A percentile compares a stretch with the other conserved stretches of the same genome.
Conservation (phyloP, 441 rosid species). For the Populus hybrid region DNA sequence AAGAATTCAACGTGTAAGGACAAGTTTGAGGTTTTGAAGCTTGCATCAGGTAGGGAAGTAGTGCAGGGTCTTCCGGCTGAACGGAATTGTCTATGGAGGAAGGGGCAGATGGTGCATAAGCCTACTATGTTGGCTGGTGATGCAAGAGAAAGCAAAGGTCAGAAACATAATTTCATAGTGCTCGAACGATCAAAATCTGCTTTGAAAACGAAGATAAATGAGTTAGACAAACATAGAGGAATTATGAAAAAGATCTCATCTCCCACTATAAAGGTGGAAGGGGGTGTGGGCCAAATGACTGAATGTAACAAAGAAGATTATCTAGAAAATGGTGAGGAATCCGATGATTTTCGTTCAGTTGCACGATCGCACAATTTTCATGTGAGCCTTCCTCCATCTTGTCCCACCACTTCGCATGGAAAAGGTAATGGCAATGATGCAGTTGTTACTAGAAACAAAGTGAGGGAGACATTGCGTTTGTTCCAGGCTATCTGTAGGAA, state of each 20-base stretch:
- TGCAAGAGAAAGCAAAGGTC: slow-evolving; percentile 26
- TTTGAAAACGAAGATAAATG: slow-evolving; percentile 15
- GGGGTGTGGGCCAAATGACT: slow-evolving; percentile 4
- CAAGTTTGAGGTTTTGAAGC: slow-evolving; percentile 9
- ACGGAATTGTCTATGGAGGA: slow-evolving; percentile 21
- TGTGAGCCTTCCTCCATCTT: slow-evolving; percentile 50
- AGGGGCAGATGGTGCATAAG: not conserved
- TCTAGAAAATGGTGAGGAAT: slow-evolving; percentile 17
- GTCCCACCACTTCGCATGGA: slow-evolving; percentile 19
- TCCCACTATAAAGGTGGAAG: not conserved
- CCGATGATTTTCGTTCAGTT: slow-evolving; percentile 13
- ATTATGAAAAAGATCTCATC: slow-evolving; percentile 19
- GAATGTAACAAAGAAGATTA: slow-evolving; percentile 20
- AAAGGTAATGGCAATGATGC: slow-evolving; percentile 22
- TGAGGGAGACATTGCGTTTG: slow-evolving; percentile 68
- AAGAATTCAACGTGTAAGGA: slow-evolving; percentile 8
- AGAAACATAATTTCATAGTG: slow-evolving; percentile 20
- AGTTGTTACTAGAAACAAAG: slow-evolving; percentile 45
- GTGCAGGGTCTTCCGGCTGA: slow-evolving; percentile 37
- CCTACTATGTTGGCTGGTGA: slow-evolving; percentile 12
- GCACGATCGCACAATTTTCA: slow-evolving; percentile 18
- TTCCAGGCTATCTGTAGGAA: slow-evolving; percentile 64
- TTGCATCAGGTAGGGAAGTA: slow-evolving; percentile 14
- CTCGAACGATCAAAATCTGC: slow-evolving; percentile 21
- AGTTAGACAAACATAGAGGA: slow-evolving; percentile 28